Conservation (phyloP, 148 eudicot genomes). For the Camellia granthamiana region DNA sequence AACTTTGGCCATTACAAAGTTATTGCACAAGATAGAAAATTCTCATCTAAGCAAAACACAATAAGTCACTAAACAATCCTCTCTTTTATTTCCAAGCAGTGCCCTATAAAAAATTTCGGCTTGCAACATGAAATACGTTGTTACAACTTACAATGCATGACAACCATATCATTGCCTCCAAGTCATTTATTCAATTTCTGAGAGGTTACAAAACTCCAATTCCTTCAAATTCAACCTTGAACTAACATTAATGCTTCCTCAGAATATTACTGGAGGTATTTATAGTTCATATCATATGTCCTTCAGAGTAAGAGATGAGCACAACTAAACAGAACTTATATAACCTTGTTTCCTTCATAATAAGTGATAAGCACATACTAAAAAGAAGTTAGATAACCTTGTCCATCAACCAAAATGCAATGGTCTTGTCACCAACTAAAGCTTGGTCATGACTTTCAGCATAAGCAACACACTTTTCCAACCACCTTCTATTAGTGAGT, state of each 20-base stretch:
- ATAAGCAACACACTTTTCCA: slow-evolving; percentile 81
- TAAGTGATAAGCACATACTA: not conserved
- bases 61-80: not conserved
- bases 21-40: not conserved
- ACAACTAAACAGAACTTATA: slow-evolving; percentile 3
- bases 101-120: not conserved
- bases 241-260: not conserved
- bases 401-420: slow-evolving; percentile 99
- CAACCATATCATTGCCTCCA: not conserved
- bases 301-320: not conserved
- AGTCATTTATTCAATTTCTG: not conserved
- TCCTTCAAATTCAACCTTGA: not conserved
- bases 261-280: not conserved
- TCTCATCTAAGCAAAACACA: not conserved
- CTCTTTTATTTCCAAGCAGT: not conserved
- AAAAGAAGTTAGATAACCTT: slow-evolving; percentile 49
- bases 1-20: not conserved
- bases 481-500: slow-evolving; percentile 93
- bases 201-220: not conserved
- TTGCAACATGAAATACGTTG: not conserved
- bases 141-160: not conserved
- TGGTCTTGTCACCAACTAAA: slow-evolving; percentile 96
- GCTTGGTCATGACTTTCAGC: slow-evolving; percentile 99
- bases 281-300: not conserved
- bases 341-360: slow-evolving; percentile 38